A percentile compares a stretch with the other conserved stretches of the same genome.
Evolutionary conservation across 768 basidiomycete genomes (phyloP).

Genomic region (Phylloporus scabripes): DNA sequence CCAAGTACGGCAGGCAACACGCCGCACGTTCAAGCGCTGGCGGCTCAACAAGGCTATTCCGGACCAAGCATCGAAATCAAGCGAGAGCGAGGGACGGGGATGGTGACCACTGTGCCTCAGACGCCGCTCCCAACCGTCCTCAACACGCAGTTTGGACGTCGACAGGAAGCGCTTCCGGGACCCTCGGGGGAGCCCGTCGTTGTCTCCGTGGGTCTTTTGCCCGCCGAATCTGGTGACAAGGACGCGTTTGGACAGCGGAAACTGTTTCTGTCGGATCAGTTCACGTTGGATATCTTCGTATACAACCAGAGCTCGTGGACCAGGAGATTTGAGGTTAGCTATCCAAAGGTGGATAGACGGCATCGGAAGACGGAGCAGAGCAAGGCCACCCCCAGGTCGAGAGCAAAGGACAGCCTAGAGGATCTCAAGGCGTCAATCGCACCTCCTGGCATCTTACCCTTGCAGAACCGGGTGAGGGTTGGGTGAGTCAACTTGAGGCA

Average conservation of each 20-base stretch:
- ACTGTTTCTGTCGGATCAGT: slow-evolving; percentile 69
- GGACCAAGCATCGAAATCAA: slow-evolving; percentile 63
- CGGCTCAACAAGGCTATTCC: slow-evolving; percentile 43
- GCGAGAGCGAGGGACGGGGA: slow-evolving; percentile 46
- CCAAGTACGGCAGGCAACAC: slow-evolving; percentile 40
- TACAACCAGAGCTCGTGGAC: slow-evolving; percentile 77
- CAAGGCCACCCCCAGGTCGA: slow-evolving; percentile 12
- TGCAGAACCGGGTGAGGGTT: slow-evolving; percentile 74
- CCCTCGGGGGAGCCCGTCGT: slow-evolving; percentile 53
- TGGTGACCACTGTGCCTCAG: slow-evolving; percentile 34
- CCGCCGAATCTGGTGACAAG: slow-evolving; percentile 16
- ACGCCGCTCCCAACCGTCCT: slow-evolving; percentile 54
- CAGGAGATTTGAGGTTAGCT: slow-evolving; percentile 71
- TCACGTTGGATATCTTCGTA: slow-evolving; percentile 82
- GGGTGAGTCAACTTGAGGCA: slow-evolving; percentile 56
- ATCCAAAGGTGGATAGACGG: slow-evolving; percentile 50
- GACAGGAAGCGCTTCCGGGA: slow-evolving; percentile 7
- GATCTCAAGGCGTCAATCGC: slow-evolving; percentile 27
- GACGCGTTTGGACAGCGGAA: slow-evolving; percentile 30
- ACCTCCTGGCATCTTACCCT: slow-evolving; percentile 60
- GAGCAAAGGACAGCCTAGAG: slow-evolving; percentile 20
- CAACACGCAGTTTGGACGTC: slow-evolving; percentile 36
- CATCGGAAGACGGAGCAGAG: slow-evolving; percentile 32
- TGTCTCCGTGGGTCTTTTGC: slow-evolving; percentile 58
- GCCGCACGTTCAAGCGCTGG: slow-evolving; percentile 51